Evolutionary conservation across 768 basidiomycete genomes (phyloP), one percentile per base, ranked within the genome.

Genomic region (Panellus pusillus): DNA sequence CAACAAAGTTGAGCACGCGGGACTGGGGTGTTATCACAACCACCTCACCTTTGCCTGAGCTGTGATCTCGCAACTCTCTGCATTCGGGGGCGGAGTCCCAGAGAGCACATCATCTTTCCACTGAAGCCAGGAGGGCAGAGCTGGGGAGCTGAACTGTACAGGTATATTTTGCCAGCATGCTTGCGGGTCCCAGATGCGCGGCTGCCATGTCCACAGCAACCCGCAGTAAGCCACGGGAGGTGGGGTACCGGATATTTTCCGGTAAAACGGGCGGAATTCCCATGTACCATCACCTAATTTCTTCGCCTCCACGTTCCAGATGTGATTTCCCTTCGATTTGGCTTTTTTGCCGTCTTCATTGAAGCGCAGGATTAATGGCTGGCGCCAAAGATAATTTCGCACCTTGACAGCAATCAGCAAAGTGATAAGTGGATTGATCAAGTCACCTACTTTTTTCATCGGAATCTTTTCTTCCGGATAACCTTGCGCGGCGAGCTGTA

Each of bases 321-420:
- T 97, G 65, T 98, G 96, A 72, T 99, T 99, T 43, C 96, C 96
- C 75, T 97, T 97, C 49, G 93, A 95, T 72, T 99, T 99, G 19
- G 95, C 91, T 74, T 99, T 99, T 72, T 98, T 98, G 32, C 96
- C 96, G 68, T 98, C 96, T 65, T 98, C 93, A 68, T 99, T 99
- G 77, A 95, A 98, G 28, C 96, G 90, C 27, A 93, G 87, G 66
- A 99, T 98, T 67, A 89, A 87, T 28, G 86, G 87, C 63, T 95
- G 92, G 55, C 85, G 86, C 96, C 96, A 99, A 45, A 99, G 83
- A 74, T 97, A 99, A 72, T 93, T 87, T 62, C 94, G 87, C 68
- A 92, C 84, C 91, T 93, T 55, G 49, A 49, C 27, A 29, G 44
- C 58, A 27, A 56, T 65, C 52, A 45, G 60, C 45, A 44, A 37